These are phyloP conservation scores for Geranium incanum DNA, from an alignment of 441 rosid genomes.

Conservation along the genomic window DNA sequence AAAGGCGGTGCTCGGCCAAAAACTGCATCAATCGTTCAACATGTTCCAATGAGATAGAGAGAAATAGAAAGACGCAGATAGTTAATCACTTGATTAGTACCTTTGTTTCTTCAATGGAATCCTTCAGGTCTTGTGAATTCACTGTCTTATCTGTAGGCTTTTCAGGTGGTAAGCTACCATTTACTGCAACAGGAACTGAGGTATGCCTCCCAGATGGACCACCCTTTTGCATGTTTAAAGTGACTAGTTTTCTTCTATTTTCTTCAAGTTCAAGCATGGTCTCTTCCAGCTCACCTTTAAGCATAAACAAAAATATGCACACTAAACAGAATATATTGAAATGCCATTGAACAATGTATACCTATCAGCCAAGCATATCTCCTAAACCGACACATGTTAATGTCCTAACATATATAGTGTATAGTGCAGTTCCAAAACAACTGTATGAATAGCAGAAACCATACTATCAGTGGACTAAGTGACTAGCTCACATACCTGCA, in stretches of 20 bases:
- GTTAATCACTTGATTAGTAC: constrained; percentile 30
- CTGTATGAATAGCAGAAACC: constrained; percentile 5
- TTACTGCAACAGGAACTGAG: constrained; percentile 44
- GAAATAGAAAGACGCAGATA: constrained; percentile 12
- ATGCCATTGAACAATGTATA: constrained; percentile 10
- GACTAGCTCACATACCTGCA: constrained; percentile 43
- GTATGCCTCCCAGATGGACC: constrained; percentile 50
- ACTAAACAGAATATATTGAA: constrained; percentile 25
- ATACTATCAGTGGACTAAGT: constrained; percentile 3
- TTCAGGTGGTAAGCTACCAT: constrained; percentile 74
- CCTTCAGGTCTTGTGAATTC: constrained; percentile 66
- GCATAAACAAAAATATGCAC: constrained; percentile 20
- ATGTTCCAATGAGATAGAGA: constrained; percentile 18
- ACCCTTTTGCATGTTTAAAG: constrained; percentile 79
- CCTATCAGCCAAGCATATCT: not conserved
- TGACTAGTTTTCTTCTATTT: constrained; percentile 77
- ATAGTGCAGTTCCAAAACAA: constrained; percentile 6
- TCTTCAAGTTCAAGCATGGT: constrained; percentile 81
- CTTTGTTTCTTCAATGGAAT: constrained; percentile 69
- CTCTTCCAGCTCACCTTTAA: constrained; percentile 83
- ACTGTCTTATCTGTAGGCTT: constrained; percentile 60
- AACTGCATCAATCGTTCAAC: constrained; percentile 46
- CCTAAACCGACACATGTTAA: not conserved
- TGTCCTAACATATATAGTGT: constrained; percentile 10
- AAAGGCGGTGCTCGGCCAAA: constrained; percentile 67